These are phyloP conservation scores for Forsythia suspensa DNA, from an alignment of 257 asterid genomes.

Conservation along the genomic window DNA sequence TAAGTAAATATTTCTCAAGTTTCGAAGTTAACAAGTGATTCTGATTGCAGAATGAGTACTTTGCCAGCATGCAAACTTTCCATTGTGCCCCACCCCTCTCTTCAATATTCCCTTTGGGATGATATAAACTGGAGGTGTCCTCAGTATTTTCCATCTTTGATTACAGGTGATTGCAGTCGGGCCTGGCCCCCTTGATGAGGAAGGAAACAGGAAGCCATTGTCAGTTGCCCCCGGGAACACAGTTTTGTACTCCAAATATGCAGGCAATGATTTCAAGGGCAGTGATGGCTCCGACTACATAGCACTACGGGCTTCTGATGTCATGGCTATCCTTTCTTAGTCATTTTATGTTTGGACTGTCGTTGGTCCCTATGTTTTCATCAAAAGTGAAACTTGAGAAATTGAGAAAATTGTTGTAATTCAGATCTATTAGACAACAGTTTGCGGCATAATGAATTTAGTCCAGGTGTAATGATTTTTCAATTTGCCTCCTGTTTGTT, in stretches of 20 bases:
- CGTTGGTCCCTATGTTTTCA: background rate
- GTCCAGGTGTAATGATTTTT: background rate
- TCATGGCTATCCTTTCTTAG: slow-evolving; percentile 82
- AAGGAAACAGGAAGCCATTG: slow-evolving; percentile 73
- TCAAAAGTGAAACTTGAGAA: background rate
- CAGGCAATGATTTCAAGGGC: slow-evolving; percentile 88
- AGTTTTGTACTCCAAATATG: slow-evolving; percentile 83
- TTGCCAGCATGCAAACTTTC: background rate
- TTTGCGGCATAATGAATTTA: background rate
- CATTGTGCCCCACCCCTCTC: too few species aligned
- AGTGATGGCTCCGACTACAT: slow-evolving; percentile 74
- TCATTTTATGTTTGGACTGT: background rate
- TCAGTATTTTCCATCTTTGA: background rate
- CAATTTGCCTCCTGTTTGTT: background rate
- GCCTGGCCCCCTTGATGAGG: slow-evolving; percentile 81
- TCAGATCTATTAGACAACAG: background rate
- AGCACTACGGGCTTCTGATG: slow-evolving; percentile 73
- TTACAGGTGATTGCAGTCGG: slow-evolving; percentile 55
- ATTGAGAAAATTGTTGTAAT: background rate
- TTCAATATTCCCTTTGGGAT: background rate
- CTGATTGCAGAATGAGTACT: background rate
- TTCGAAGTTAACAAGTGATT: background rate
- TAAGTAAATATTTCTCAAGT: slow-evolving; percentile 22
- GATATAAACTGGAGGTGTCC: background rate
- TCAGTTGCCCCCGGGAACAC: slow-evolving; percentile 76